phyloP scores from a whole-genome alignment of 495 filamentous ascomycete species.

The Physcia stellaris region DNA sequence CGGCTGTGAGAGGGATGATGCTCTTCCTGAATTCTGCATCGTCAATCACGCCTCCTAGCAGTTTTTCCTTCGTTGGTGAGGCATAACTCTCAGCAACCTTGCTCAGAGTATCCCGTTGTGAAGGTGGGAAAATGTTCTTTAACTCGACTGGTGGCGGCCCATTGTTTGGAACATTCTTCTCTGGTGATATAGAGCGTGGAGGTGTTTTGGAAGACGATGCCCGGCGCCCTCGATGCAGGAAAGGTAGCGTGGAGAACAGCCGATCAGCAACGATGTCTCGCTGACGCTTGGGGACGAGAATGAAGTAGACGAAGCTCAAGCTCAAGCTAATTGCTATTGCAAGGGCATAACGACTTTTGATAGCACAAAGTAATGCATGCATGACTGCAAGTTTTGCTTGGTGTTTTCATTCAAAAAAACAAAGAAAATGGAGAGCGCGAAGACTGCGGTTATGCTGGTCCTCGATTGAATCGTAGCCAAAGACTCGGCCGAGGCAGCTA shows the following conservation, averaged over 20 bases:
- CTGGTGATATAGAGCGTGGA: constrained; percentile 42
- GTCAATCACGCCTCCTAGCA: constrained; percentile 9
- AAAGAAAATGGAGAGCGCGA: no score
- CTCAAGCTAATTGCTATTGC: constrained; percentile 7
- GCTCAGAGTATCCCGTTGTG: constrained; percentile 36
- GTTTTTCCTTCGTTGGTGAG: constrained; percentile 9
- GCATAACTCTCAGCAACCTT: constrained; percentile 14
- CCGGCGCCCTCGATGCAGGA: constrained; percentile 20
- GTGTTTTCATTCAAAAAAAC: no score
- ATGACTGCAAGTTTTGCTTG: no score
- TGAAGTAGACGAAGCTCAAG: constrained; percentile 13
- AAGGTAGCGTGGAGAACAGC: constrained; percentile 12
- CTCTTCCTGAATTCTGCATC: constrained; percentile 22
- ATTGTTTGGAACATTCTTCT: constrained; percentile 24
- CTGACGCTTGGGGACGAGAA: constrained; percentile 15
- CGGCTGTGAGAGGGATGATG: constrained; percentile 29
- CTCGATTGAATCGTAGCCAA: no score
- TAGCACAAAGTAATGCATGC: no score
- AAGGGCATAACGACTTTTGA: no score
- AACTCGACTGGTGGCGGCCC: constrained; percentile 23
- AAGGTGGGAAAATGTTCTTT: constrained; percentile 40
- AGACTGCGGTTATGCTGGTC: no score
- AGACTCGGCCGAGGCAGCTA: no score
- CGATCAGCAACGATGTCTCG: constrained; percentile 14
- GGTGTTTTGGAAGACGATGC: constrained; percentile 36